Percentiles rank a stretch among this genome's conserved stretches.
phyloP scores from a whole-genome alignment of 2,329 filamentous ascomycete species.

The Sphaerostilbella broomeana region DNA sequence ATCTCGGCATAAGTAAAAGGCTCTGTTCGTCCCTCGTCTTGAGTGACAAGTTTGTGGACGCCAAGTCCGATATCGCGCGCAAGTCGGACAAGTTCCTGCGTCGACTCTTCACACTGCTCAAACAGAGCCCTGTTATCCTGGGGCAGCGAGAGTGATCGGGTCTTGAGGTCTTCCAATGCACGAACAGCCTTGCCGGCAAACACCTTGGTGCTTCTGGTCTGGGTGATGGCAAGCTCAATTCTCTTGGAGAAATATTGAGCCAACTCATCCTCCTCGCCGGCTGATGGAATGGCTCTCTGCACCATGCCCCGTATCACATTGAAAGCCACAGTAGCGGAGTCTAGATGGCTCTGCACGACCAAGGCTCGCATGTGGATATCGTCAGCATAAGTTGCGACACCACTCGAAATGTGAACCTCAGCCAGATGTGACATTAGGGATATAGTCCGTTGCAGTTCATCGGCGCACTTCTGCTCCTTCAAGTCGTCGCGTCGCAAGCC shows the following conservation, averaged over 20 bases:
- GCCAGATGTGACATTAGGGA: conserved; percentile 81
- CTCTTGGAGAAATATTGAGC: conserved; percentile 62
- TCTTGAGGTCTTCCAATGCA: conserved; percentile 69
- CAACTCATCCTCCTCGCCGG: conserved; percentile 54
- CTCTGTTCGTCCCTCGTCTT: conserved; percentile 64
- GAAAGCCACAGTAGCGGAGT: conserved; percentile 66
- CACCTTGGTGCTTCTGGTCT: conserved; percentile 78
- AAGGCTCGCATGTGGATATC: conserved; percentile 70
- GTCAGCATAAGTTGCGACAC: conserved; percentile 67
- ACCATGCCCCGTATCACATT: conserved; percentile 59
- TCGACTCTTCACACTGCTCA: conserved; percentile 59
- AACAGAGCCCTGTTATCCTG: conserved; percentile 63
- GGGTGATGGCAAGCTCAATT: conserved; percentile 63
- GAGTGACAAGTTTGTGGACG: conserved; percentile 56
- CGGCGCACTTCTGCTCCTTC: conserved; percentile 74
- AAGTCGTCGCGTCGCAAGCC: conserved; percentile 76
- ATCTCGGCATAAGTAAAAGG: conserved; percentile 62
- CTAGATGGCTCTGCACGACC: conserved; percentile 74
- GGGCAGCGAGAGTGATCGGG: conserved; percentile 65
- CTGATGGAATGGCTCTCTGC: conserved; percentile 52
- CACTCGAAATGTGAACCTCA: conserved; percentile 68
- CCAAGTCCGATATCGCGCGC: conserved; percentile 60
- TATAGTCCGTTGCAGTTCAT: conserved; percentile 75
- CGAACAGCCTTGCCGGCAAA: conserved; percentile 71
- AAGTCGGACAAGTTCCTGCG: conserved; percentile 59